Evolutionary conservation across 495 filamentous ascomycete genomes (phyloP).

Genomic region (Aspergillus baeticus): DNA sequence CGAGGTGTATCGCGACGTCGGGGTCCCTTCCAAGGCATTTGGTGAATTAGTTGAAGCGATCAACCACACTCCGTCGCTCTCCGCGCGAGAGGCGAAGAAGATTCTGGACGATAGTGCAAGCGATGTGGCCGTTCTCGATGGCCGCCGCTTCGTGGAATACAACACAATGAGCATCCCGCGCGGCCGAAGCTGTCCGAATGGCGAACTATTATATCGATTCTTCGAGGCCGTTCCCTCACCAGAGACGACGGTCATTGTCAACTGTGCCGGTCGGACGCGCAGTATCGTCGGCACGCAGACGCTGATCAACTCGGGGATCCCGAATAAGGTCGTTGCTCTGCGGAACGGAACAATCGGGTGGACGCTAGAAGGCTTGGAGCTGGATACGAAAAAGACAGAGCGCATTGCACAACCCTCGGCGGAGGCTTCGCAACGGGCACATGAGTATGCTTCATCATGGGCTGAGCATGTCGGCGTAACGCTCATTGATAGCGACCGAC

Average conservation of each 20-base stretch:
- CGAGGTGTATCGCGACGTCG: constrained; percentile 7
- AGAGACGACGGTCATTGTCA: background rate
- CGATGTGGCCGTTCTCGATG: constrained; percentile 4
- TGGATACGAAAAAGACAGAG: background rate
- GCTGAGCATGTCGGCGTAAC: no score
- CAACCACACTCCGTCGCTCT: constrained; percentile 3
- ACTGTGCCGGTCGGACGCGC: background rate
- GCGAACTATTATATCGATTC: background rate
- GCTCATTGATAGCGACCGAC: no score
- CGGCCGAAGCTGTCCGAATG: background rate
- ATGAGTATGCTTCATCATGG: background rate
- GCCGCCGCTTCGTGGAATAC: constrained; percentile 1
- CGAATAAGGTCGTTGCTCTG: background rate
- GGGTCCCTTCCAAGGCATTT: constrained; percentile 7
- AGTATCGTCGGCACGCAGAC: background rate
- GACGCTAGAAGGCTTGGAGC: background rate
- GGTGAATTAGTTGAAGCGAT: constrained; percentile 3
- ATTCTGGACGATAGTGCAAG: background rate
- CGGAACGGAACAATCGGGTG: background rate
- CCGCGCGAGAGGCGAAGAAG: constrained; percentile 3
- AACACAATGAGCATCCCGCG: constrained; percentile 3
- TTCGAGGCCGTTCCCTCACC: background rate
- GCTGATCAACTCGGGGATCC: background rate
- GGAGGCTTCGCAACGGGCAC: background rate
- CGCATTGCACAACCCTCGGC: background rate